phyloP scores from a whole-genome alignment of 495 filamentous ascomycete genomes.

The Annulohypoxylon stygium region DNA sequence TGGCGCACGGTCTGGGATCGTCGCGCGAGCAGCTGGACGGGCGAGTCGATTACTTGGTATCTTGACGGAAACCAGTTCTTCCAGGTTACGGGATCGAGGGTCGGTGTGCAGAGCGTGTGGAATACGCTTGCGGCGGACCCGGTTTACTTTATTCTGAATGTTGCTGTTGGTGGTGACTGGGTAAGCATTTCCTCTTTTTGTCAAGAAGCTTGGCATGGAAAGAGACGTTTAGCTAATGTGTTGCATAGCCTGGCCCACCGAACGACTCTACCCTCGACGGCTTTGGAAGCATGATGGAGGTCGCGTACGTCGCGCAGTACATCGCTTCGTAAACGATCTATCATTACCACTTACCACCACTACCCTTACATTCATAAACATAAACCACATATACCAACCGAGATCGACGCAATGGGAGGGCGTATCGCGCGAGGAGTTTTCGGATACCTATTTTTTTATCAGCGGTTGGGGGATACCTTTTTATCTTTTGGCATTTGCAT shows the following conservation, averaged over 20 bases:
- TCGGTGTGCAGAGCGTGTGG: conserved; percentile 57
- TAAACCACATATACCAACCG: neutral
- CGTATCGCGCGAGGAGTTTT: conserved; percentile 22
- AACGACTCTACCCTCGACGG: conserved; percentile 55
- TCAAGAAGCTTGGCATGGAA: neutral
- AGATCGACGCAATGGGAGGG: conserved; percentile 10
- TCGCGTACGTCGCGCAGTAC: conserved; percentile 61
- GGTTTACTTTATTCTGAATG: conserved; percentile 63
- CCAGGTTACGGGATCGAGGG: conserved; percentile 54
- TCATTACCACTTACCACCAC: neutral
- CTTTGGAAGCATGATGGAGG: conserved; percentile 62
- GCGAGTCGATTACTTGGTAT: conserved; percentile 63
- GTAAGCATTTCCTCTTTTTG: conserved; percentile 48
- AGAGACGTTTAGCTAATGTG: conserved; percentile 20
- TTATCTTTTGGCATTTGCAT: conserved; percentile 20
- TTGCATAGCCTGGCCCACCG: conserved; percentile 55
- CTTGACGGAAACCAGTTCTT: conserved; percentile 59
- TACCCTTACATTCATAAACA: neutral
- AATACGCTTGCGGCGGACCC: conserved; percentile 52
- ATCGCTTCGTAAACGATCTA: conserved; percentile 19
- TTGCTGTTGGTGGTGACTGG: conserved; percentile 65
- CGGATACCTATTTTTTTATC: neutral
- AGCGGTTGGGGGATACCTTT: conserved; percentile 12
- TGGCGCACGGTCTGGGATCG: conserved; percentile 63
- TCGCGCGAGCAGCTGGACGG: conserved; percentile 52